Percentiles rank a stretch among this genome's conserved stretches.
These are phyloP conservation scores for Colletotrichum coccodes DNA, from an alignment of 2,329 filamentous ascomycete genomes.

Conservation along the genomic window DNA sequence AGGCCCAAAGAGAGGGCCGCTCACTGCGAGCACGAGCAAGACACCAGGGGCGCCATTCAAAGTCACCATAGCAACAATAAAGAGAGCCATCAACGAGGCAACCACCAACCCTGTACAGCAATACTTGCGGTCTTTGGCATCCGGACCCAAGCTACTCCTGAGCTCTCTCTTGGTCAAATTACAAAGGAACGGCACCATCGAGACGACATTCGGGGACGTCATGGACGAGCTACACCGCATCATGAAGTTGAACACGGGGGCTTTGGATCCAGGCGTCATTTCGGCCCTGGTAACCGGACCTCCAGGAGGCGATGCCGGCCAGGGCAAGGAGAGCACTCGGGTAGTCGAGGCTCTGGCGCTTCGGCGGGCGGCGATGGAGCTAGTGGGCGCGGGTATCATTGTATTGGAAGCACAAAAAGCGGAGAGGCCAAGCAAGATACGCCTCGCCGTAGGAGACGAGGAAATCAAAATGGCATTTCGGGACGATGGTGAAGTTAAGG, in stretches of 20 bases:
- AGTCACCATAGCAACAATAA: constrained; percentile 93
- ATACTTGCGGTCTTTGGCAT: constrained; percentile 83
- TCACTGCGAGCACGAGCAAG: constrained; percentile 39
- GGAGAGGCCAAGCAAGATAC: constrained; percentile 87
- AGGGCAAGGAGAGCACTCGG: constrained; percentile 7
- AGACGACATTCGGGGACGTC: constrained; percentile 90
- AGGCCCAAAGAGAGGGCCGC: constrained; percentile 59
- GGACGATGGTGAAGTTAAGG: constrained; percentile 88
- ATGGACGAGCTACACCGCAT: constrained; percentile 85
- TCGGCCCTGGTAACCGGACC: neutral
- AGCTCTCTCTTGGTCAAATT: constrained; percentile 83
- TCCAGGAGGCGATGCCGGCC: constrained; percentile 16
- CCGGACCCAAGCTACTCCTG: constrained; percentile 86
- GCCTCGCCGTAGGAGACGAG: constrained; percentile 88
- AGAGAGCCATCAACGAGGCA: constrained; percentile 93
- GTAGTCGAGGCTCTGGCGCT: constrained; percentile 47
- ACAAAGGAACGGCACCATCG: constrained; percentile 84
- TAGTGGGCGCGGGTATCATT: constrained; percentile 88
- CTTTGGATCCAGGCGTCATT: neutral
- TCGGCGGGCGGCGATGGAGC: constrained; percentile 79
- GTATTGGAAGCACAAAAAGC: constrained; percentile 83
- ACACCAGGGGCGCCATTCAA: constrained; percentile 56
- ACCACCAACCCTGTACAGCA: constrained; percentile 93
- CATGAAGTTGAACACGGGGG: constrained; percentile 47
- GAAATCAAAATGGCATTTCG: constrained; percentile 89